Conservation (phyloP, 768 basidiomycete genomes). For the Hygrophoropsis aurantiaca region DNA sequence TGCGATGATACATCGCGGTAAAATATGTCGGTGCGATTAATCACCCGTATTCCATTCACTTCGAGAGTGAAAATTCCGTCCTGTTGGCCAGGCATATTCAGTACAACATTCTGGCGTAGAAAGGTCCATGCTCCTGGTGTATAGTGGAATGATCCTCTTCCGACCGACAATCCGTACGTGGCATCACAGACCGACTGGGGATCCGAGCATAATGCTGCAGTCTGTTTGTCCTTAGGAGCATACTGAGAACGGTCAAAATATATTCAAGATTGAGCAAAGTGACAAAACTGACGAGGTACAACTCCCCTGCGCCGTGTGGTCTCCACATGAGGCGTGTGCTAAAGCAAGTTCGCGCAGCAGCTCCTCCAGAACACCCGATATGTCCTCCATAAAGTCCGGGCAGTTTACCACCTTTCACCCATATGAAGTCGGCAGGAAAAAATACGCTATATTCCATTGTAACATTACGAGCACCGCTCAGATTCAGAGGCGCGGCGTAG, state of each 20-base stretch:
- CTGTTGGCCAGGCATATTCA: conserved; percentile 73
- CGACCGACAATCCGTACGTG: conserved; percentile 72
- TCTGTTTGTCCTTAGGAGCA: conserved; percentile 72
- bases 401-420: conserved; percentile 81
- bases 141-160: conserved; percentile 69
- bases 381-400: conserved; percentile 79
- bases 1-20: conserved; percentile 49
- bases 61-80: conserved; percentile 66
- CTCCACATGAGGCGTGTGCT: conserved; percentile 89
- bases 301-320: conserved; percentile 62
- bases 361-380: conserved; percentile 68
- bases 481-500: conserved; percentile 47
- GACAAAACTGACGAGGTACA: conserved; percentile 60
- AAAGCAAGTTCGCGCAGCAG: conserved; percentile 72
- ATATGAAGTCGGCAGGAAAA: conserved; percentile 74
- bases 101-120: conserved; percentile 62
- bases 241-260: conserved; percentile 46
- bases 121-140: conserved; percentile 67
- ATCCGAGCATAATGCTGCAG: conserved; percentile 54
- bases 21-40: conserved; percentile 56
- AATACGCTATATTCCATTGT: conserved; percentile 71
- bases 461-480: conserved; percentile 50
- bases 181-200: conserved; percentile 62
- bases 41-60: conserved; percentile 57
- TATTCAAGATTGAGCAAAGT: background rate